These are phyloP conservation scores for Camellia granthamiana DNA, from an alignment of 148 eudicot species.

Conservation along the genomic window DNA sequence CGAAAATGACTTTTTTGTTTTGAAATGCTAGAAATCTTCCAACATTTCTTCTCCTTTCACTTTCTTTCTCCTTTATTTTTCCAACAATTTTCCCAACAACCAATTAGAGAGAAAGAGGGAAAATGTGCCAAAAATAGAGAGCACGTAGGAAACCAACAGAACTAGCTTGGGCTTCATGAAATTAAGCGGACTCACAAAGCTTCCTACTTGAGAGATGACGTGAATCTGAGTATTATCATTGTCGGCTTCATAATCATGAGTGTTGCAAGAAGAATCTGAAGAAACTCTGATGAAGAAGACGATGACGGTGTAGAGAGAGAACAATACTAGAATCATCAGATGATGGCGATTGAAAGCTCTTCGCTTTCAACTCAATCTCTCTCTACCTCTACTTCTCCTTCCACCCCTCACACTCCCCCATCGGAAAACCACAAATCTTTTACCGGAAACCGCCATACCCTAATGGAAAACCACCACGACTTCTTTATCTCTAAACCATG, in stretches of 20 bases:
- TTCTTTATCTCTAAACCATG: too few species aligned
- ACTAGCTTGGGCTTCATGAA: constrained; percentile 92
- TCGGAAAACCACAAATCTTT: too few species aligned
- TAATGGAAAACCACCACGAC: too few species aligned
- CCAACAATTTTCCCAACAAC: background rate
- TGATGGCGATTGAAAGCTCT: too few species aligned
- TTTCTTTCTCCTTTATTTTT: background rate
- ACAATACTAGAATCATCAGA: constrained; percentile 27
- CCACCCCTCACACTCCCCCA: too few species aligned
- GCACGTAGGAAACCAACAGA: constrained; percentile 80
- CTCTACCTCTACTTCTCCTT: too few species aligned
- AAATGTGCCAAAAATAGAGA: constrained; percentile 68
- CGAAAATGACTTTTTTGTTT: background rate
- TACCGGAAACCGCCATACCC: too few species aligned
- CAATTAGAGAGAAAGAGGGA: background rate
- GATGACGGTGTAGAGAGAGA: constrained; percentile 50
- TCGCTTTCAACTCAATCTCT: too few species aligned
- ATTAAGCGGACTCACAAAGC: constrained; percentile 41
- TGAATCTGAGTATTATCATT: background rate
- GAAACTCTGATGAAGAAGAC: constrained; percentile 52
- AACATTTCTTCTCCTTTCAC: background rate
- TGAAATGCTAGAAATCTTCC: background rate
- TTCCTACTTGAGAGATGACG: background rate
- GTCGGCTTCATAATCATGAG: background rate
- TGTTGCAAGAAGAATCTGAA: constrained; percentile 24